Evolutionary conservation across 768 basidiomycete genomes (phyloP).

Genomic region (Hypholoma fasciculare): DNA sequence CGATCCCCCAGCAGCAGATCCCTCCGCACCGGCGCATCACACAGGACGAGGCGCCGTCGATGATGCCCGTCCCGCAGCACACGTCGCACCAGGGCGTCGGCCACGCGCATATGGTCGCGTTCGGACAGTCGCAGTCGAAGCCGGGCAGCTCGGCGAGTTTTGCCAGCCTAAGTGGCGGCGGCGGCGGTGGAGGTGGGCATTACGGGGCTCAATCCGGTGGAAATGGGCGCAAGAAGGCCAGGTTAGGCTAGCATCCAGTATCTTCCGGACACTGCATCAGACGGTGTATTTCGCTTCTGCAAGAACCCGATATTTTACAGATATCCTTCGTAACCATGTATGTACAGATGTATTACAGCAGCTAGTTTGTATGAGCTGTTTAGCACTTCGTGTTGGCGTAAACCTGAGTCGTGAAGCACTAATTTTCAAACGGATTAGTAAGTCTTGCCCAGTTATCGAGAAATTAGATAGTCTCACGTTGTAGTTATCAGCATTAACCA

Average conservation of each 20-base stretch:
- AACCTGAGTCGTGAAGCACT: conserved; percentile 49
- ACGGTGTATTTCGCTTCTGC: no score
- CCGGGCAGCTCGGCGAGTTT: conserved; percentile 65
- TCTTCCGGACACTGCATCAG: no score
- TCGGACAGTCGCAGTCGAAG: conserved; percentile 56
- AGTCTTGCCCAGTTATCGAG: neutral
- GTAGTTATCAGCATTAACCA: conserved; percentile 46
- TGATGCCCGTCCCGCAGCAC: conserved; percentile 66
- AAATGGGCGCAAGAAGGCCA: conserved; percentile 55
- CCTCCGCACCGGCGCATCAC: conserved; percentile 90
- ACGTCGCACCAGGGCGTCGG: conserved; percentile 39
- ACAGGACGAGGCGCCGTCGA: conserved; percentile 88
- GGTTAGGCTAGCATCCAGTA: conserved; percentile 29
- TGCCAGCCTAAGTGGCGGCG: conserved; percentile 60
- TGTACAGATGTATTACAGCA: neutral
- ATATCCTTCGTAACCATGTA: neutral
- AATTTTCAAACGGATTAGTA: neutral
- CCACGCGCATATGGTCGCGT: conserved; percentile 31
- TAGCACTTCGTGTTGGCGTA: conserved; percentile 41
- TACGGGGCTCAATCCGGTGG: conserved; percentile 34
- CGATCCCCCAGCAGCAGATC: conserved; percentile 59
- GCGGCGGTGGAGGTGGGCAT: conserved; percentile 45
- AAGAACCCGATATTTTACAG: no score
- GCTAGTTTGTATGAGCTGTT: neutral
- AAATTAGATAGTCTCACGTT: conserved; percentile 28